Evolutionary conservation across 164 flowering plant species (phyloP).

Genomic region (Stephania japonica): DNA sequence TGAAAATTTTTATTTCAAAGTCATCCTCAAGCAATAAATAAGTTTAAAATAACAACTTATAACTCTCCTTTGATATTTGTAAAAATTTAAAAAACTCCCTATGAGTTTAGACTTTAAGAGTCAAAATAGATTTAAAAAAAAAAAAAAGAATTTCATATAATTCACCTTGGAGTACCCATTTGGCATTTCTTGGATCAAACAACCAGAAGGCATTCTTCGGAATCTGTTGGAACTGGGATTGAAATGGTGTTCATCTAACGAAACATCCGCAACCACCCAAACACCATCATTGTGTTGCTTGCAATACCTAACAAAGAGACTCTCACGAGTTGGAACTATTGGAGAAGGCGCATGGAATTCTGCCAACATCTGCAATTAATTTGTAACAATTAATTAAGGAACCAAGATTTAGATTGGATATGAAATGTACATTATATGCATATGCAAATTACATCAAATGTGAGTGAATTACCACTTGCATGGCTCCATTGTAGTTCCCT

Average conservation of each 20-base stretch:
- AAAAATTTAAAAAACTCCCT: too few relatives aligned
- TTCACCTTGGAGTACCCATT: conserved; percentile 88
- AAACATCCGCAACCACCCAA: conserved; percentile 94
- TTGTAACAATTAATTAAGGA: not conserved
- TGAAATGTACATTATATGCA: not conserved
- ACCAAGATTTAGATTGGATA: not conserved
- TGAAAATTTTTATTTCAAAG: too few relatives aligned
- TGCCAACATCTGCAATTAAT: conserved; percentile 66
- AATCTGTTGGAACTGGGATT: conserved; percentile 40
- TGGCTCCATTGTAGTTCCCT: conserved; percentile 85
- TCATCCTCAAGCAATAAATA: too few relatives aligned
- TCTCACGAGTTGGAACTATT: conserved; percentile 72
- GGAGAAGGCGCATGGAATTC: conserved; percentile 92
- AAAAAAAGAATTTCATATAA: not conserved
- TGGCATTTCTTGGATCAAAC: conserved; percentile 74
- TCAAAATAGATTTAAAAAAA: too few relatives aligned
- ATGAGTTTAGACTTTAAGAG: too few relatives aligned
- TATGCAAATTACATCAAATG: not conserved
- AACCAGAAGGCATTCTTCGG: conserved; percentile 87
- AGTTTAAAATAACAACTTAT: too few relatives aligned
- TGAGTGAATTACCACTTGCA: conserved; percentile 70
- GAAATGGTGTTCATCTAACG: conserved; percentile 56
- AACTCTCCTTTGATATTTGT: too few relatives aligned
- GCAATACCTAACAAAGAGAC: conserved; percentile 73
- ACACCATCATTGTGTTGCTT: conserved; percentile 73